phyloP scores from a whole-genome alignment of 2,329 filamentous ascomycete genomes.

The Celoporthe dispersa region DNA sequence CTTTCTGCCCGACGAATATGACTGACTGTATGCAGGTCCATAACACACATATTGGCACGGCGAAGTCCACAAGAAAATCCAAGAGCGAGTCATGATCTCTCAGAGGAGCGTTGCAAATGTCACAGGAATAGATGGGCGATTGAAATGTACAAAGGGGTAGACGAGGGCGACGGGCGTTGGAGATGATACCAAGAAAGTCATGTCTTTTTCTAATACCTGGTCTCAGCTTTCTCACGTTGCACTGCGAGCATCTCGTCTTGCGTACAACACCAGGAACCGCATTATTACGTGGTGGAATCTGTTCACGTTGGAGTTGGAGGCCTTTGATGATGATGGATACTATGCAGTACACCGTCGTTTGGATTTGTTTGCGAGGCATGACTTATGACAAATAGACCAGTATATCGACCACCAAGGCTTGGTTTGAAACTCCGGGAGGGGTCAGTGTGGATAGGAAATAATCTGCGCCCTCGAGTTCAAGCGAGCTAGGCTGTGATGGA shows the following conservation, averaged over 20 bases:
- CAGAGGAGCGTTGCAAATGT: constrained; percentile 7
- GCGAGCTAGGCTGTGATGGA: neutral
- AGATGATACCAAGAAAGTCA: constrained; percentile 26
- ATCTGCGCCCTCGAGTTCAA: neutral
- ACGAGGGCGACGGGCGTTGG: constrained; percentile 16
- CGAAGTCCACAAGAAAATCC: constrained; percentile 73
- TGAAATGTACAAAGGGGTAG: constrained; percentile 20
- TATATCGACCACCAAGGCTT: neutral
- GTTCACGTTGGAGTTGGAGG: constrained; percentile 9
- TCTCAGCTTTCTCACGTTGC: neutral
- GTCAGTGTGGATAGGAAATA: neutral
- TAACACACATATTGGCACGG: constrained; percentile 91
- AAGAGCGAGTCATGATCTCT: constrained; percentile 42
- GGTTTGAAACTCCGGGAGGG: neutral
- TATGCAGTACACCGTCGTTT: neutral
- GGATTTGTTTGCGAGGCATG: constrained; percentile 6
- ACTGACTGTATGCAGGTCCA: constrained; percentile 59
- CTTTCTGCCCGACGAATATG: neutral
- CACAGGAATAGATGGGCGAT: neutral
- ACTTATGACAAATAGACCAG: constrained; percentile 3
- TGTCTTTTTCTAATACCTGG: constrained; percentile 9
- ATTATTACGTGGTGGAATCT: constrained; percentile 5
- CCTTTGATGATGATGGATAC: constrained; percentile 7
- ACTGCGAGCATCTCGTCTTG: constrained; percentile 4
- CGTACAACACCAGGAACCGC: constrained; percentile 4